Evolutionary conservation across 139 green algal species (phyloP).

Genomic region (Yamagishiella unicocca): DNA sequence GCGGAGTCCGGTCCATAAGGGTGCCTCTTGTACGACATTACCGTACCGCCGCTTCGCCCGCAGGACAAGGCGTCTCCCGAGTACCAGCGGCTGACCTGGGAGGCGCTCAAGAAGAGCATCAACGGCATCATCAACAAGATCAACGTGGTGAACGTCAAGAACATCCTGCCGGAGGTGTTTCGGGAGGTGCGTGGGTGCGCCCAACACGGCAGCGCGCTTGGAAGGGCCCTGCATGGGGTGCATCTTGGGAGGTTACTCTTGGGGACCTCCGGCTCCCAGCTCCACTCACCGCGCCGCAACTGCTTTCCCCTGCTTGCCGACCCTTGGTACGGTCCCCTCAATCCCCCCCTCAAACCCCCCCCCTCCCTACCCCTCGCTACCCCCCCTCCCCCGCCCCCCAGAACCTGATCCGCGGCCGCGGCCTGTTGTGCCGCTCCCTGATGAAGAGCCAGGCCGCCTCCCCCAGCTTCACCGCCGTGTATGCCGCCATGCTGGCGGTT

Average conservation of each 20-base stretch:
- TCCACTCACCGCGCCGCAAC: no score
- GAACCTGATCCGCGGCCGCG: conserved; percentile 93
- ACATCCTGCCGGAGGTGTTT: conserved; percentile 96
- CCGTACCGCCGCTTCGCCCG: background rate
- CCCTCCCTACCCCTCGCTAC: background rate
- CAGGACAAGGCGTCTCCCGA: conserved; percentile 75
- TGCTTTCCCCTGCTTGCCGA: no score
- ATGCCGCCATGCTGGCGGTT: conserved; percentile 93
- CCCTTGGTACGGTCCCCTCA: no score
- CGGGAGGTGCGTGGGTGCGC: conserved; percentile 75
- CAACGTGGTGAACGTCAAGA: conserved; percentile 94
- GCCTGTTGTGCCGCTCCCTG: conserved; percentile 90
- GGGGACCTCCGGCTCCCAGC: no score
- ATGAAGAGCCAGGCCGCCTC: conserved; percentile 97
- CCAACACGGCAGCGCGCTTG: background rate
- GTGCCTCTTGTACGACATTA: no score
- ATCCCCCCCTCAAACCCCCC: background rate
- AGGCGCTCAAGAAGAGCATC: conserved; percentile 86
- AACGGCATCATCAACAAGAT: conserved; percentile 99
- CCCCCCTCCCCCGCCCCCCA: conserved; percentile 45
- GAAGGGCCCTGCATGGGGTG: background rate
- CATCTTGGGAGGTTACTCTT: no score
- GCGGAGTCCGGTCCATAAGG: no score
- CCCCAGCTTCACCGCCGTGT: conserved; percentile 91
- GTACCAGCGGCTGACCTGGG: conserved; percentile 96